Evolutionary conservation across 2,329 filamentous ascomycete genomes (phyloP), one percentile per base, ranked within the genome.

Genomic region (Calonectria hawksworthii): DNA sequence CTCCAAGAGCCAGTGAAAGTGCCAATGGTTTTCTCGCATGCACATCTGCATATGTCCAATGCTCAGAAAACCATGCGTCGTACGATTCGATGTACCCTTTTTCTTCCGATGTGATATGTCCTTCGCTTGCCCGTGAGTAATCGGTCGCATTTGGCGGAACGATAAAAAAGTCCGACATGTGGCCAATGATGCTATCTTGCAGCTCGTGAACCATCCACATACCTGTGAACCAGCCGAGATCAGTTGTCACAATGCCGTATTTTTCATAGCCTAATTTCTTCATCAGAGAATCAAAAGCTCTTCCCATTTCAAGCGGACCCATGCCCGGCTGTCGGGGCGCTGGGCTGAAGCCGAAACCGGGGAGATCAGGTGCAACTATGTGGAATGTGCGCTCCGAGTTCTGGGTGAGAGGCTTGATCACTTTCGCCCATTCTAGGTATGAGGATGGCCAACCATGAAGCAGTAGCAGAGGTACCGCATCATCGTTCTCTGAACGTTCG

Each of bases 271-370:
- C 84, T 8, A 88, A 85, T 28, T 82, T 76, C 1, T 82, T 68
- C 87, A 88, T 88, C 7, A 88, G 76, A 11, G 77, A 77, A 72
- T 87, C 74, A 73, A 85, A 85, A 1, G 81, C 80, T 7, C 82
- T 75, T 0, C 82, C 85, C 10, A 80, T 79, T 36, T 85, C 79
- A 2, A 68, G 65, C 2, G 80, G 76, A 3, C 78, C 82, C 34
- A 87, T 83, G 0, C 85, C 85, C 0, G 79, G 51, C 11, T 72
- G 36, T 1, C 10, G 54, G 3, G 78, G 72, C 4, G 77, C 71
- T 3, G 83, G 80, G 0, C 85, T 87, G 77, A 88, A 89, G 14
- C 84, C 87, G 73, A 84, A 89, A 26, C 86, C 87, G 0, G 87
- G 86, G 2, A 86, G 77, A 6, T 84, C 86, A 5, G 88, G 88